Conservation (phyloP, 192 early-diverging fungal species). For the Physocladia obscura region DNA sequence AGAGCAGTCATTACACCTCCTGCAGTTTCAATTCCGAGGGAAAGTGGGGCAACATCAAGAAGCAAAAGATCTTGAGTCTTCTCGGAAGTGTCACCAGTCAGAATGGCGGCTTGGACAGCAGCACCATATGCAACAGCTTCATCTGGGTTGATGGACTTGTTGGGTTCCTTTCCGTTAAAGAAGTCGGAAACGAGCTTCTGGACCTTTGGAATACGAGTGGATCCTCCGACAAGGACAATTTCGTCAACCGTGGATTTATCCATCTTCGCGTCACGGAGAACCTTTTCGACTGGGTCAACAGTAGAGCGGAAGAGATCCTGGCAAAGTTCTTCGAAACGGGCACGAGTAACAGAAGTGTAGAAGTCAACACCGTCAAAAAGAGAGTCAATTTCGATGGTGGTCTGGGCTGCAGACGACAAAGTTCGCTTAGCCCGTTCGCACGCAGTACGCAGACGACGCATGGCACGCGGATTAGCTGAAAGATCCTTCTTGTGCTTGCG, state of each 20-base stretch:
- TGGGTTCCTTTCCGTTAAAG: conserved; percentile 99
- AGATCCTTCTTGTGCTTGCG: conserved; percentile 98
- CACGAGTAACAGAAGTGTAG: conserved; percentile 97
- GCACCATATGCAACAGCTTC: conserved; percentile 99
- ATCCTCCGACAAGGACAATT: conserved; percentile 97
- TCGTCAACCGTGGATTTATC: conserved; percentile 88
- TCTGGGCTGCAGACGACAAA: conserved; percentile 90
- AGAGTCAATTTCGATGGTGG: conserved; percentile 94
- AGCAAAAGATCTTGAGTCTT: conserved; percentile 94
- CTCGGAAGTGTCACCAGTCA: conserved; percentile 94
- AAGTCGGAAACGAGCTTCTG: conserved; percentile 97
- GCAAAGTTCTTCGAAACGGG: conserved; percentile 98
- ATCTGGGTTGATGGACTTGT: conserved; percentile 99
- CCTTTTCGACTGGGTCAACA: conserved; percentile 95
- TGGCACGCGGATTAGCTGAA: conserved; percentile 80
- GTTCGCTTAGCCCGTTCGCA: conserved; percentile 97
- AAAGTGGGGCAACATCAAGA: conserved; percentile 94
- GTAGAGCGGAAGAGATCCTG: conserved; percentile 94
- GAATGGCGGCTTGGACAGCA: conserved; percentile 95
- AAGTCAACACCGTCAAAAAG: conserved; percentile 97
- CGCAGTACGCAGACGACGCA: conserved; percentile 96
- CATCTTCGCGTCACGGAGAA: conserved; percentile 93
- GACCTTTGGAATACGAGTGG: conserved; percentile 99
- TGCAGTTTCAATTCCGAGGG: conserved; percentile 97
- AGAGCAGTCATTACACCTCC: conserved; percentile 98